A percentile compares a stretch with the other conserved stretches of the same genome.
Evolutionary conservation across 768 basidiomycete species (phyloP).

Genomic region (Coprinellus micaceus): DNA sequence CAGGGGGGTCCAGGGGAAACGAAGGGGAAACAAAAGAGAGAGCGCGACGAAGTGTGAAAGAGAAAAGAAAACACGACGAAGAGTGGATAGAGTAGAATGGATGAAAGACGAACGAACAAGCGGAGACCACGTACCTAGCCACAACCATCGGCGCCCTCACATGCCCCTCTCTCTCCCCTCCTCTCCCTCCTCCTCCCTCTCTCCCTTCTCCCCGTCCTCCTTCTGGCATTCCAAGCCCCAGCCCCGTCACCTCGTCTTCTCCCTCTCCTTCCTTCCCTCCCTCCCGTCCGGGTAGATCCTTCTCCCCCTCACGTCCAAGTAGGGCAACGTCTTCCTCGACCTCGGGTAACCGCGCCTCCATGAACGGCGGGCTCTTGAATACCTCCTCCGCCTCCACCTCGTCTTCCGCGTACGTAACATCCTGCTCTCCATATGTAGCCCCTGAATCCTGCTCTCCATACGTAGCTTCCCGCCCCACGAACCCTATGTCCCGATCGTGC

Average conservation of each 20-base stretch:
- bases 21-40: too few species aligned
- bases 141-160: constrained; percentile 17
- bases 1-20: too few species aligned
- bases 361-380: constrained; percentile 28
- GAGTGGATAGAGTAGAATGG: too few species aligned
- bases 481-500: too few species aligned
- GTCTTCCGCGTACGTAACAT: background rate
- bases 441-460: too few species aligned
- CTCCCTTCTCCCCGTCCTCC: too few species aligned
- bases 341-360: constrained; percentile 20
- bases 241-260: background rate
- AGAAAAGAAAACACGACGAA: too few species aligned
- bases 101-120: background rate
- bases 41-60: too few species aligned
- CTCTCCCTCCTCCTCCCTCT: background rate
- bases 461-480: too few species aligned
- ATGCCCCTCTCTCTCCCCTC: constrained; percentile 8
- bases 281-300: constrained; percentile 8
- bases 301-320: constrained; percentile 13
- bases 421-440: background rate
- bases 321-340: constrained; percentile 16
- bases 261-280: background rate
- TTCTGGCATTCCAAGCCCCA: too few species aligned
- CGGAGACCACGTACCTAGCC: constrained; percentile 17
- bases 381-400: constrained; percentile 1